Percentiles rank a stretch among this genome's conserved stretches.
Conservation (phyloP, 2,329 filamentous ascomycete genomes). For the Apiospora koreana region DNA sequence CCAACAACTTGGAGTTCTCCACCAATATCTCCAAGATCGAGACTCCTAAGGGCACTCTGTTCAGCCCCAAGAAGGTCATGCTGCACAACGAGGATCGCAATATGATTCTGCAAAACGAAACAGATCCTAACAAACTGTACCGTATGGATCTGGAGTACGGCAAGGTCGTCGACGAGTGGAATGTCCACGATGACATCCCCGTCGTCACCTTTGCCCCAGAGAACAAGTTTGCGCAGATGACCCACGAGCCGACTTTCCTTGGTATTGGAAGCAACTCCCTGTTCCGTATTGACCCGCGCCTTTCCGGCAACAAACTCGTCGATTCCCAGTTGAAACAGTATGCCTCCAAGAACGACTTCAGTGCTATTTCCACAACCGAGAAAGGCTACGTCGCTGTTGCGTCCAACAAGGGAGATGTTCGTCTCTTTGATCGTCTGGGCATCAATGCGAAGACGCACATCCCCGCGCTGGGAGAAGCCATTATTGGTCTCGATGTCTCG, state of each 20-base stretch:
- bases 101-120: slow-evolving; percentile 81
- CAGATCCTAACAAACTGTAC: slow-evolving; percentile 88
- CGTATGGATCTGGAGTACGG: slow-evolving; percentile 98
- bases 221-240: slow-evolving; percentile 98
- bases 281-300: slow-evolving; percentile 89
- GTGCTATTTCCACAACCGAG: slow-evolving; percentile 88
- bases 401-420: slow-evolving; percentile 96
- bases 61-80: slow-evolving; percentile 97
- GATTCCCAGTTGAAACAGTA: slow-evolving; percentile 95
- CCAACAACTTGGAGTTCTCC: slow-evolving; percentile 92
- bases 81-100: slow-evolving; percentile 87
- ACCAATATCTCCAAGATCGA: slow-evolving; percentile 97
- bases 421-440: slow-evolving; percentile 92
- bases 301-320: slow-evolving; percentile 89
- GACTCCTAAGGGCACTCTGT: slow-evolving; percentile 81
- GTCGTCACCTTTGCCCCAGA: slow-evolving; percentile 91
- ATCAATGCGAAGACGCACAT: slow-evolving; percentile 98
- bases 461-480: slow-evolving; percentile 90
- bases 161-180: slow-evolving; percentile 98
- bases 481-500: slow-evolving; percentile 91
- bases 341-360: slow-evolving; percentile 95
- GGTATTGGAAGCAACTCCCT: slow-evolving; percentile 91
- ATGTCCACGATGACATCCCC: slow-evolving; percentile 93
- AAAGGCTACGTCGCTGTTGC: slow-evolving; percentile 97
- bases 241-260: slow-evolving; percentile 89